Base-by-base conservation (phyloP, 768 basidiomycete genomes). In the Postia placenta region DNA sequence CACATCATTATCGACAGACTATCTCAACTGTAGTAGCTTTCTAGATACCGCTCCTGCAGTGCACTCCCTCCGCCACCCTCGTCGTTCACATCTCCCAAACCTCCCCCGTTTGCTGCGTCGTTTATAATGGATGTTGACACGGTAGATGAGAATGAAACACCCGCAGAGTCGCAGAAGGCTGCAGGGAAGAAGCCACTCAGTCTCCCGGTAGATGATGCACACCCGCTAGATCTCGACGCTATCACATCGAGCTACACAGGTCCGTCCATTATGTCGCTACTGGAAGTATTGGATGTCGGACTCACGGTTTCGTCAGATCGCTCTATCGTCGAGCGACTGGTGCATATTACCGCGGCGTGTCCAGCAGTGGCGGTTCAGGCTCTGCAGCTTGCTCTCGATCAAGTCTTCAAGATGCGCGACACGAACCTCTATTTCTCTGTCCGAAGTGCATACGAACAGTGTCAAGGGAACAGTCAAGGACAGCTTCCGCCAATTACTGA, bases 151-250 rank as follows among this genome's bases (percentile, higher is more conserved):
- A 48, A 47, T 15, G 28, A 39, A 11, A 19, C n/a, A 2, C 22
- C 37, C 1, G 28, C 15, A 5, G 15, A 35, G 1, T n/a, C 14
- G 0, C 19, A n/a, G 9, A 53, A 48, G 20, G 25, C 35, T 12
- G 35, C 49, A 1, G 49, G 52, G 4, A 53, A 51, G 54, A 45
- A 49, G 9, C 55, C 53, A 3, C 11, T 22, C 11, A 45, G 20
- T 33, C 24, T 59, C 0, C 50, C 50, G 11, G 75, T 92, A 12
- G 85, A 92, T 64, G 87, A 88, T 37, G 74, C 75, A 0, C 90
- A 92, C 60, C 89, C 92, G 3, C 93, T 92, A 61, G 92, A 95
- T 61, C 77, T 94, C 46, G 92, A 94, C 49, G 66, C 79, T 36
- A 87, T 90, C 64, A 81, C 85, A 50, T 71, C 83, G 37, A 77